A percentile compares a stretch with the other conserved stretches of the same genome.
These are phyloP conservation scores for Wickerhamomyces xylosicus DNA, from an alignment of 805 yeast species.

Conservation along the genomic window DNA sequence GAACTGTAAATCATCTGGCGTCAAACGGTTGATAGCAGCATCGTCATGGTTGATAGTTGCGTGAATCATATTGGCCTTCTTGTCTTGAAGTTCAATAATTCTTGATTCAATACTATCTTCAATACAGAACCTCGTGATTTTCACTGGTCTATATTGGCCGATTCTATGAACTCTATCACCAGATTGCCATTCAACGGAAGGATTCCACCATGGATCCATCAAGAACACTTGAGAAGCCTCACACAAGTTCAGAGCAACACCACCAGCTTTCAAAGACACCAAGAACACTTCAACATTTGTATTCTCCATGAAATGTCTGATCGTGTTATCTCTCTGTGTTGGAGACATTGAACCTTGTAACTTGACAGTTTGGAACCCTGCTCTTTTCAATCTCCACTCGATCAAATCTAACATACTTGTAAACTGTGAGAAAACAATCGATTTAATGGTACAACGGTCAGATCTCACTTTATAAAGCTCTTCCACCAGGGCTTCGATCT, in stretches of 20 bases:
- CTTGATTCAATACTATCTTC: conserved; percentile 96
- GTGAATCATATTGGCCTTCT: conserved; percentile 95
- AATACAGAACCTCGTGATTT: conserved; percentile 84
- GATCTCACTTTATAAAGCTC: conserved; percentile 82
- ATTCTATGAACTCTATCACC: conserved; percentile 98
- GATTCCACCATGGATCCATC: conserved; percentile 99
- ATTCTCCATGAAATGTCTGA: conserved; percentile 85
- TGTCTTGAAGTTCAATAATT: conserved; percentile 91
- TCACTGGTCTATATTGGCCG: conserved; percentile 91
- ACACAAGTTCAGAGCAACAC: conserved; percentile 92
- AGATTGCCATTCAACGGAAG: conserved; percentile 96
- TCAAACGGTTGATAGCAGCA: conserved; percentile 76
- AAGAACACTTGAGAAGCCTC: conserved; percentile 96
- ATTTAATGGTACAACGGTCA: conserved; percentile 80
- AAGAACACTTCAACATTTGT: conserved; percentile 87
- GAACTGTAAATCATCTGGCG: conserved; percentile 93
- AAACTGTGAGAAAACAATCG: conserved; percentile 95
- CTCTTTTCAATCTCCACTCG: conserved; percentile 90
- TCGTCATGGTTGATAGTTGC: conserved; percentile 94
- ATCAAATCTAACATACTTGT: conserved; percentile 93
- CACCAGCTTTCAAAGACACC: conserved; percentile 96
- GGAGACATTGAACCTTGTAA: conserved; percentile 98
- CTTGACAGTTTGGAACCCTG: conserved; percentile 92
- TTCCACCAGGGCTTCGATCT: conserved; percentile 92
- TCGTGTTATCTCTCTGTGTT: conserved; percentile 84